Evolutionary conservation across 495 filamentous ascomycete species (phyloP).

Genomic region (Penicillium psychrofluorescens): DNA sequence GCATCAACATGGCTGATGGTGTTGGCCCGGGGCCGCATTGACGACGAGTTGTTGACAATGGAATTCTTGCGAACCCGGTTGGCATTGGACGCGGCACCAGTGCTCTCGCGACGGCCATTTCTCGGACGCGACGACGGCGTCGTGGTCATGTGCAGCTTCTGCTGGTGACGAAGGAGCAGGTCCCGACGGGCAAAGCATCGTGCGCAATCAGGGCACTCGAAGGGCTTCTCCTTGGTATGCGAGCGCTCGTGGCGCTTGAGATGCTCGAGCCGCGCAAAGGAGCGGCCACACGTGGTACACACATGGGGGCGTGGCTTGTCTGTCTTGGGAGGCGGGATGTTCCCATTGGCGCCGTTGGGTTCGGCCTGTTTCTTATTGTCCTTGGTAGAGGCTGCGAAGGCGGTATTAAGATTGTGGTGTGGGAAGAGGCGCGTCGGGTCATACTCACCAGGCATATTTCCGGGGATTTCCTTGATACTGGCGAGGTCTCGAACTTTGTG

Average conservation of each 20-base stretch:
- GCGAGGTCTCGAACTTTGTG: slow-evolving; percentile 35
- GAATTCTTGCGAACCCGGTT: slow-evolving; percentile 89
- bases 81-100: slow-evolving; percentile 61
- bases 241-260: slow-evolving; percentile 97
- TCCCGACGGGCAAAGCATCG: slow-evolving; percentile 94
- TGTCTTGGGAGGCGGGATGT: slow-evolving; percentile 72
- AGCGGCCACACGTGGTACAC: slow-evolving; percentile 86
- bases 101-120: slow-evolving; percentile 75
- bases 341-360: slow-evolving; percentile 21
- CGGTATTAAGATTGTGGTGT: slow-evolving; percentile 14
- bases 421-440: background rate
- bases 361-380: slow-evolving; percentile 28
- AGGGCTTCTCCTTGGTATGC: slow-evolving; percentile 98
- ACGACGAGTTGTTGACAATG: slow-evolving; percentile 55
- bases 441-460: slow-evolving; percentile 37
- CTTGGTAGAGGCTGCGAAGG: slow-evolving; percentile 16
- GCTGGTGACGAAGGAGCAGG: slow-evolving; percentile 88
- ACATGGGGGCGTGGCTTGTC: slow-evolving; percentile 96
- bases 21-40: slow-evolving; percentile 86
- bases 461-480: slow-evolving; percentile 40
- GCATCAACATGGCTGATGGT: slow-evolving; percentile 94
- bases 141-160: slow-evolving; percentile 97
- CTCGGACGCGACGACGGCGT: slow-evolving; percentile 83
- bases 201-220: slow-evolving; percentile 93
- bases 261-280: slow-evolving; percentile 93